These are phyloP conservation scores for Suillus clintonianus DNA, from an alignment of 768 basidiomycete species.

Conservation along the genomic window DNA sequence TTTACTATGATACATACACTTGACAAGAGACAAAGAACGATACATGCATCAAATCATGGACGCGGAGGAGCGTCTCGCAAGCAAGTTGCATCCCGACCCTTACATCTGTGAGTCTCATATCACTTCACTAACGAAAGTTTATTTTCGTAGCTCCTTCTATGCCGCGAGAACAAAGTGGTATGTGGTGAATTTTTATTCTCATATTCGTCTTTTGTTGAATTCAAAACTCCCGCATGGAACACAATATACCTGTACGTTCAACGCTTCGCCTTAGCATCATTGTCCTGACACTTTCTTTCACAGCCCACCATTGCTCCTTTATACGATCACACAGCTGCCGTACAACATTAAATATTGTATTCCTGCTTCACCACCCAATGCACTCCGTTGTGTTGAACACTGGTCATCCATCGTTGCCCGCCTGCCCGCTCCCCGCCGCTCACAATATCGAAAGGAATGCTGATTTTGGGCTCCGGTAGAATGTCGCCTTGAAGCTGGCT, in stretches of 20 bases:
- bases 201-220: conserved; percentile 1
- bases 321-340: conserved; percentile 57
- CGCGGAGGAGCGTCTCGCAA: conserved; percentile 74
- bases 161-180: conserved; percentile 96
- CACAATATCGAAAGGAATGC: no score
- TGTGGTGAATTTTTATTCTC: conserved; percentile 27
- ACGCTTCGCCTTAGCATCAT: background rate
- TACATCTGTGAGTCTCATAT: conserved; percentile 73
- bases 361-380: conserved; percentile 1
- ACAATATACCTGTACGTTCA: conserved; percentile 72
- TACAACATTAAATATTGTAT: conserved; percentile 25
- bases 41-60: no score
- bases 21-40: background rate
- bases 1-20: background rate
- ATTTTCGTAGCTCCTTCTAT: conserved; percentile 63
- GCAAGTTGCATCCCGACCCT: conserved; percentile 83
- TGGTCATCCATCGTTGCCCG: no score
- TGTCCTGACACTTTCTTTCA: conserved; percentile 6
- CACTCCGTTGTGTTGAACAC: background rate
- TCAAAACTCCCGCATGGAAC: conserved; percentile 56
- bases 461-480: no score
- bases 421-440: no score
- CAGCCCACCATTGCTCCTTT: conserved; percentile 65
- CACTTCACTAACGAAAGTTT: conserved; percentile 6
- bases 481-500: no score